These are phyloP conservation scores for Craterostigma plantagineum DNA, from an alignment of 257 asterid species.

Conservation along the genomic window DNA sequence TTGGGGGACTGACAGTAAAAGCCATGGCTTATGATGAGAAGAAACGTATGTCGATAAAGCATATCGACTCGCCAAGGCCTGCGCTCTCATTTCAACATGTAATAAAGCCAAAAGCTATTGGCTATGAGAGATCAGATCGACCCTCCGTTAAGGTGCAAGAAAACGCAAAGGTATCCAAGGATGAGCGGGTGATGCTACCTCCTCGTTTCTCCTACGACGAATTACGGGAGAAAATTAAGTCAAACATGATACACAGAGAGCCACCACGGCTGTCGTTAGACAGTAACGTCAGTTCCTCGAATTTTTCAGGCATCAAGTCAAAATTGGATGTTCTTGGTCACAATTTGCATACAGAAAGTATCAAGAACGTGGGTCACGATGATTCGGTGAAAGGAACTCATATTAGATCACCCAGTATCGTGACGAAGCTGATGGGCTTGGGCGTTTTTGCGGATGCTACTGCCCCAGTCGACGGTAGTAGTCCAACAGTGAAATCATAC, in stretches of 20 bases:
- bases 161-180: conserved; percentile 20
- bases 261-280: too few relatives aligned
- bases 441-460: conserved; percentile 36
- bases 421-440: conserved; percentile 93
- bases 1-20: too few relatives aligned
- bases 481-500: conserved; percentile 13
- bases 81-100: conserved; percentile 24
- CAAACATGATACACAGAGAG: too few relatives aligned
- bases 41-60: too few relatives aligned
- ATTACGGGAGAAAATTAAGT: too few relatives aligned
- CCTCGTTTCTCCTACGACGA: too few relatives aligned
- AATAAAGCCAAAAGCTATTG: conserved; percentile 18
- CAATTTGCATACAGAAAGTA: conserved; percentile 20
- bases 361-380: conserved; percentile 3
- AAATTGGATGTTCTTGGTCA: conserved; percentile 25
- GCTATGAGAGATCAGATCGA: conserved; percentile 16
- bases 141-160: conserved; percentile 1
- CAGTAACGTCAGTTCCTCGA: conserved; percentile 54
- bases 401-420: conserved; percentile 39
- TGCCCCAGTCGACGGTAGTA: conserved; percentile 18
- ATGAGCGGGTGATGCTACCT: too few relatives aligned
- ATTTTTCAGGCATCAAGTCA: conserved; percentile 30
- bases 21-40: too few relatives aligned
- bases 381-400: conserved; percentile 28
- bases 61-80: conserved; percentile 91